Percentiles rank a stretch among this genome's conserved stretches.
phyloP scores from a whole-genome alignment of 345 rosid species.

The Stellera chamaejasme region DNA sequence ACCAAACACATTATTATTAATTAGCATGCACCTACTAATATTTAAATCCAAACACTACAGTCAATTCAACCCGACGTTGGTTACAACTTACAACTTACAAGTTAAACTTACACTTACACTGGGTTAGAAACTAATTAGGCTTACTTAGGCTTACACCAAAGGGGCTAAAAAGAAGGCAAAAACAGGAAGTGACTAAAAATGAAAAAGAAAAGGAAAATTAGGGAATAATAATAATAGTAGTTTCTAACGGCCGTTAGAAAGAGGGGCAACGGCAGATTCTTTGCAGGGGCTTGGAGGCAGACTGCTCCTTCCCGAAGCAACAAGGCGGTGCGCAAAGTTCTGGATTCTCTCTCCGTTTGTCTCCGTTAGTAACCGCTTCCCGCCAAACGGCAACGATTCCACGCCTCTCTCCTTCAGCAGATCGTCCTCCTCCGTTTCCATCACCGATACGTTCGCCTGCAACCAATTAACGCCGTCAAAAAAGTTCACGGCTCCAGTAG shows the following conservation, averaged over 20 bases:
- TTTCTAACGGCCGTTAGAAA: slow-evolving; percentile 50
- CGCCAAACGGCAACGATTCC: slow-evolving; percentile 77
- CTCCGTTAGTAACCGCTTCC: slow-evolving; percentile 70
- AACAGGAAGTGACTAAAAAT: too few species aligned
- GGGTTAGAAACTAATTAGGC: too few species aligned
- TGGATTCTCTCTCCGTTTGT: slow-evolving; percentile 66
- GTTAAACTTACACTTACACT: too few species aligned
- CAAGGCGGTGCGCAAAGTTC: slow-evolving; percentile 64
- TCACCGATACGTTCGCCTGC: slow-evolving; percentile 52
- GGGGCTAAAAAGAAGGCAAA: too few species aligned
- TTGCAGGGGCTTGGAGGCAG: slow-evolving; percentile 82
- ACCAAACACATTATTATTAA: too few species aligned
- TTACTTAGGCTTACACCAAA: too few species aligned
- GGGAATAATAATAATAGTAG: not conserved
- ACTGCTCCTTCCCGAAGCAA: slow-evolving; percentile 63
- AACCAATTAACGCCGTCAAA: slow-evolving; percentile 17
- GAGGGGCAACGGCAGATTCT: slow-evolving; percentile 48
- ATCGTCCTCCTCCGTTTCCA: slow-evolving; percentile 29
- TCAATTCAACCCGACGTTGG: too few species aligned
- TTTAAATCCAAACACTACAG: too few species aligned
- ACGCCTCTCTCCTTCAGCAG: slow-evolving; percentile 65
- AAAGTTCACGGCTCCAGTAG: not conserved
- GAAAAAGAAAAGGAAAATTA: not conserved
- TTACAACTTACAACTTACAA: too few species aligned
- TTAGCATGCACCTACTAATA: too few species aligned